Conservation (phyloP, 192 early-diverging fungal genomes). For the Gigaspora rosea region DNA sequence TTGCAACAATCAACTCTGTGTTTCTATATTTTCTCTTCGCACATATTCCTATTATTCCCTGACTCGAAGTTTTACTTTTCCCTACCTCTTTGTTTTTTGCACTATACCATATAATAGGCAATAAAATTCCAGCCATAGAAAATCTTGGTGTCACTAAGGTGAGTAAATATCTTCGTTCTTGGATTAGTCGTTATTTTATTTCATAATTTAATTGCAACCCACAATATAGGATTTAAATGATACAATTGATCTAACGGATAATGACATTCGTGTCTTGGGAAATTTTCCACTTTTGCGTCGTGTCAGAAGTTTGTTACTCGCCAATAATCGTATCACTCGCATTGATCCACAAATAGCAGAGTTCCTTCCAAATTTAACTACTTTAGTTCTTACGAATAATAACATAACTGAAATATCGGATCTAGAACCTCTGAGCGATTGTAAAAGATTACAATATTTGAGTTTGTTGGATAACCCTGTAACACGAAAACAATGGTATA, state of each 20-base stretch:
- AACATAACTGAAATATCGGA: constrained; percentile 80
- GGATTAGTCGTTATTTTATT: no score
- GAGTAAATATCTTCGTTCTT: constrained; percentile 16
- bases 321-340: constrained; percentile 87
- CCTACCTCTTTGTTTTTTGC: not conserved
- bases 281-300: constrained; percentile 86
- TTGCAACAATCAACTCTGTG: constrained; percentile 7
- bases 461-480: constrained; percentile 92
- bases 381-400: constrained; percentile 89
- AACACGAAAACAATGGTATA: constrained; percentile 75
- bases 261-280: constrained; percentile 80
- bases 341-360: constrained; percentile 70
- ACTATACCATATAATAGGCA: constrained; percentile 49
- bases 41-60: constrained; percentile 26
- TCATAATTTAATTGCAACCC: not conserved
- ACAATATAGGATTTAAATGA: constrained; percentile 80
- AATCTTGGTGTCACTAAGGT: constrained; percentile 94
- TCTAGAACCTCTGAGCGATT: constrained; percentile 68
- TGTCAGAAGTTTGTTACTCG: constrained; percentile 72
- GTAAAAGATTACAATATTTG: constrained; percentile 55
- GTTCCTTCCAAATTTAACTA: constrained; percentile 74
- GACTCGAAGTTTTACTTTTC: constrained; percentile 32
- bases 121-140: constrained; percentile 89
- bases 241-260: constrained; percentile 90
- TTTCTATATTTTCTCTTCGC: not conserved